phyloP scores from a whole-genome alignment of 805 yeast species.

The Metschnikowia gelsemii region DNA sequence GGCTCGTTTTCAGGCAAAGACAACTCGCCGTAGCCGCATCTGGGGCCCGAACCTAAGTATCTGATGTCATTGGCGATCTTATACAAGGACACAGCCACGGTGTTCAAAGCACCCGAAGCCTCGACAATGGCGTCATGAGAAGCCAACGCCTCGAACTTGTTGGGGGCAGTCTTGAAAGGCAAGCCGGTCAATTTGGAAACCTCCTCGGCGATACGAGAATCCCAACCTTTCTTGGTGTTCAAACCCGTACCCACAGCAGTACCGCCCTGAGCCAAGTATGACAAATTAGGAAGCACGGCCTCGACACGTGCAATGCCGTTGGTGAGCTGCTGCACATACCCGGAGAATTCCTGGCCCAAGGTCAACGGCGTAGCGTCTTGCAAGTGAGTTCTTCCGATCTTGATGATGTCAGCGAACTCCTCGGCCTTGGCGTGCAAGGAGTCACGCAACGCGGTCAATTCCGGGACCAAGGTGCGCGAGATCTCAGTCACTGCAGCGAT shows the following conservation, averaged over 20 bases:
- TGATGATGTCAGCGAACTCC: constrained; percentile 86
- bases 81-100: constrained; percentile 88
- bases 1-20: constrained; percentile 97
- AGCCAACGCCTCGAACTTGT: constrained; percentile 98
- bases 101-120: constrained; percentile 95
- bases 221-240: constrained; percentile 90
- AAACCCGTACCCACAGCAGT: constrained; percentile 99
- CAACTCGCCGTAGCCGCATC: constrained; percentile 98
- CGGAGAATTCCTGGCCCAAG: constrained; percentile 96
- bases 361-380: constrained; percentile 99
- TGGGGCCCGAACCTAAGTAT: constrained; percentile 97
- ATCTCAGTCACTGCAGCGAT: constrained; percentile 96
- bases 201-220: constrained; percentile 79
- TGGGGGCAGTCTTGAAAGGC: constrained; percentile 91
- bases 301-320: constrained; percentile 90
- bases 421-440: constrained; percentile 74
- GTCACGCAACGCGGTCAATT: constrained; percentile 71
- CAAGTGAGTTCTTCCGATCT: constrained; percentile 97
- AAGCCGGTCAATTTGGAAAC: constrained; percentile 85
- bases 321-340: constrained; percentile 89
- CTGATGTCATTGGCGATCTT: constrained; percentile 98
- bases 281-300: constrained; percentile 69
- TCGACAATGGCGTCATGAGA: constrained; percentile 98
- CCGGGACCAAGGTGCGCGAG: constrained; percentile 71
- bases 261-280: constrained; percentile 96